Evolutionary conservation across 768 basidiomycete genomes (phyloP).

Genomic region (Ramaria rubella): DNA sequence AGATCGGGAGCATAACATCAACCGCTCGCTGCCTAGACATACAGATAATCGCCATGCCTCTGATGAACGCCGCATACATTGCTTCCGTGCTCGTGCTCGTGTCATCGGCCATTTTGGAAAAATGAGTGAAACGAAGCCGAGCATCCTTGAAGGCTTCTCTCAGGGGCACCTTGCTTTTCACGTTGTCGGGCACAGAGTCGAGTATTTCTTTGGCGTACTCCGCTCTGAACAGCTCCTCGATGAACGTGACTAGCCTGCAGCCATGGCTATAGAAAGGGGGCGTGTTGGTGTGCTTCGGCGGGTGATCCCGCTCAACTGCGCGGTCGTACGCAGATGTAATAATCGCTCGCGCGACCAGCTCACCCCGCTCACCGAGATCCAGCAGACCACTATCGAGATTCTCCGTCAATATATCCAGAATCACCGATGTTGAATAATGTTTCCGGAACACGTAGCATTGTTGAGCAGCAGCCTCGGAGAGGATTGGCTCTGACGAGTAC

Average conservation of each 20-base stretch:
- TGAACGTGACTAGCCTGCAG: slow-evolving; percentile 17
- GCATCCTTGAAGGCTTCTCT: slow-evolving; percentile 22
- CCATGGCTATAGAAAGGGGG: slow-evolving; percentile 15
- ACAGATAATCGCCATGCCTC: slow-evolving; percentile 23
- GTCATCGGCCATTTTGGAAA: slow-evolving; percentile 20
- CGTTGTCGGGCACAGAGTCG: slow-evolving; percentile 20
- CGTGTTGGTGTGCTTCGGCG: neutral
- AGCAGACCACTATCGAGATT: slow-evolving; percentile 12
- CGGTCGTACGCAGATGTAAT: slow-evolving; percentile 22
- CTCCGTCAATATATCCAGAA: slow-evolving; percentile 6
- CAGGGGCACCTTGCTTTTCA: no score
- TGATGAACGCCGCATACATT: slow-evolving; percentile 20
- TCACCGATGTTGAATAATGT: neutral
- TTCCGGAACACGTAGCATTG: slow-evolving; percentile 8
- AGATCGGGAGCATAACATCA: slow-evolving; percentile 24
- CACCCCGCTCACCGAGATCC: slow-evolving; percentile 19
- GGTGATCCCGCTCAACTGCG: slow-evolving; percentile 8
- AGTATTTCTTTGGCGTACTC: slow-evolving; percentile 15
- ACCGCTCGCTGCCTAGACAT: slow-evolving; percentile 12
- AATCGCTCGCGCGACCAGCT: slow-evolving; percentile 21
- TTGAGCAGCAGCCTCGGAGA: slow-evolving; percentile 27
- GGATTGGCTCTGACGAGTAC: slow-evolving; percentile 30
- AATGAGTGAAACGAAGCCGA: slow-evolving; percentile 28
- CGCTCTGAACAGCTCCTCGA: slow-evolving; percentile 17
- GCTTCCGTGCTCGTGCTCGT: slow-evolving; percentile 14